Conservation (phyloP, 495 filamentous ascomycete species). For the Niebla homalea region DNA sequence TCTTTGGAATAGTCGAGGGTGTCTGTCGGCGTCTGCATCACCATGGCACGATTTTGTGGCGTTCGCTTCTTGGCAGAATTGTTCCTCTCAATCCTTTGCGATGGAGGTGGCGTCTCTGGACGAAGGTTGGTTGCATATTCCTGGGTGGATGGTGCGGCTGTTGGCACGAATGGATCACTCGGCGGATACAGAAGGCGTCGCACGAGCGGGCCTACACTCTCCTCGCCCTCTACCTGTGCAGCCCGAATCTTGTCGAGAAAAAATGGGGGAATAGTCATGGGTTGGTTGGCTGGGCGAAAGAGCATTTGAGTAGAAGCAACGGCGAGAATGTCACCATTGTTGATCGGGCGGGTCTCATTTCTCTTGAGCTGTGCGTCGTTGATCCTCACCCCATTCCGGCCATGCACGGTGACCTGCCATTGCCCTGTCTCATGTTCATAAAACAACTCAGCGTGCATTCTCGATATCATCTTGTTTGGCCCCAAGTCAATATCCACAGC, state of each 20-base stretch:
- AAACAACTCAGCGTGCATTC: slow-evolving; percentile 73
- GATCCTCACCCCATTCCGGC: slow-evolving; percentile 77
- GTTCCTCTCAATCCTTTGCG: slow-evolving; percentile 8
- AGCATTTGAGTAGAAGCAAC: slow-evolving; percentile 93
- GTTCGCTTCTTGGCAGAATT: slow-evolving; percentile 39
- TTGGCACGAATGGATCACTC: neutral
- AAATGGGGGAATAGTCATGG: slow-evolving; percentile 43
- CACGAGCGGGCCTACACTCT: neutral
- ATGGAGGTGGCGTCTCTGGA: slow-evolving; percentile 43
- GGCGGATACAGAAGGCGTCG: too few relatives aligned
- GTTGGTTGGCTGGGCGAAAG: slow-evolving; percentile 71
- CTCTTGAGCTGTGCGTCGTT: slow-evolving; percentile 56
- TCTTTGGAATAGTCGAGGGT: slow-evolving; percentile 79
- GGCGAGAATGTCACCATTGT: slow-evolving; percentile 78
- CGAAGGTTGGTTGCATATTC: slow-evolving; percentile 20
- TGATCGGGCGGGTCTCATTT: slow-evolving; percentile 48
- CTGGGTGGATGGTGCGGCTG: slow-evolving; percentile 8
- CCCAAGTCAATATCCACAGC: slow-evolving; percentile 83
- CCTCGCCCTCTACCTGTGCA: neutral
- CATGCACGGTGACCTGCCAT: slow-evolving; percentile 78
- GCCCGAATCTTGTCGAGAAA: slow-evolving; percentile 39
- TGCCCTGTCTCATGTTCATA: slow-evolving; percentile 54
- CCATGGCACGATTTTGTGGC: slow-evolving; percentile 49
- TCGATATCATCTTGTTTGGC: slow-evolving; percentile 81
- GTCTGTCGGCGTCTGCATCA: slow-evolving; percentile 57